A percentile compares a stretch with the other conserved stretches of the same genome.
phyloP scores from a whole-genome alignment of 345 rosid species.

The Ricinus communis region DNA sequence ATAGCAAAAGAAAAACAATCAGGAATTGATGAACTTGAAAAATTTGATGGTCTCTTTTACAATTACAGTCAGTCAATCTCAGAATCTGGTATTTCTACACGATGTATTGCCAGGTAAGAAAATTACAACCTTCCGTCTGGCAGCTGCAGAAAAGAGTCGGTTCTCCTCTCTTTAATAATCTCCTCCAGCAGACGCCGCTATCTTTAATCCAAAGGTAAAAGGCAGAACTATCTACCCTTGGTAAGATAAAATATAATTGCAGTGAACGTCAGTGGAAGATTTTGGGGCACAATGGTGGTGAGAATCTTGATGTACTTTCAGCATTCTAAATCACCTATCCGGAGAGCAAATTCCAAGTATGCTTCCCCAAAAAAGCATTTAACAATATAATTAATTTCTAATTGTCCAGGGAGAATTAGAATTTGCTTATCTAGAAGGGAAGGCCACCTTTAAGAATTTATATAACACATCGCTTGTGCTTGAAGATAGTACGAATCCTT shows the following conservation, averaged over 20 bases:
- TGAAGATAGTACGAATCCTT: constrained; percentile 82
- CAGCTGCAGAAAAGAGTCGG: neutral
- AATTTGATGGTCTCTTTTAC: neutral
- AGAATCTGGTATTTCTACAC: neutral
- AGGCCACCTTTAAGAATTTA: constrained; percentile 38
- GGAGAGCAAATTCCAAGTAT: neutral
- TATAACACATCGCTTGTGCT: constrained; percentile 80
- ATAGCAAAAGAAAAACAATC: no score
- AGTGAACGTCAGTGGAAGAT: neutral
- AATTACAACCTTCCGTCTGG: neutral
- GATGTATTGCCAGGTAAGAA: neutral
- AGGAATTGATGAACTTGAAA: neutral
- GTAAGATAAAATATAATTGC: no score
- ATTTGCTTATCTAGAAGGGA: neutral
- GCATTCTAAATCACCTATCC: neutral
- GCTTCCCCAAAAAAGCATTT: neutral
- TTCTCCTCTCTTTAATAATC: neutral
- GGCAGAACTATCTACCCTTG: no score
- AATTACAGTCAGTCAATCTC: neutral
- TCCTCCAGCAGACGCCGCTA: neutral
- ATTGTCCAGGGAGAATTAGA: neutral
- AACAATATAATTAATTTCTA: neutral
- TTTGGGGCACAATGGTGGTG: neutral
- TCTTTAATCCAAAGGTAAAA: neutral
- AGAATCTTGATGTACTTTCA: neutral